Percentiles rank a stretch among this genome's conserved stretches.
phyloP scores from a whole-genome alignment of 2,329 filamentous ascomycete species.

The Exserohilum rostratum region DNA sequence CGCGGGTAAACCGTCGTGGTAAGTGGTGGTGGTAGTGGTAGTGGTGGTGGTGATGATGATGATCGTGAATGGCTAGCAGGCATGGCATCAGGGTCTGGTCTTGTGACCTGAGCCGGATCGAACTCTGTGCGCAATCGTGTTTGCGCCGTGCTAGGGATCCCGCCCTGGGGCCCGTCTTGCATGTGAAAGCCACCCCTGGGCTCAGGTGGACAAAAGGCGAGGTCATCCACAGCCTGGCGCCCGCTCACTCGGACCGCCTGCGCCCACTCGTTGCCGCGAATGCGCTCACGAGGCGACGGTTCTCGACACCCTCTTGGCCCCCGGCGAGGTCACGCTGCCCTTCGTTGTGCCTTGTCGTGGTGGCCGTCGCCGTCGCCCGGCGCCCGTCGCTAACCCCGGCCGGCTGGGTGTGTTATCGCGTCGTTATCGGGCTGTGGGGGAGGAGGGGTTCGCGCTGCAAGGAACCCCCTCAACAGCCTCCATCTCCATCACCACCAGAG shows the following conservation, averaged over 20 bases:
- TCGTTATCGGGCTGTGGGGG: conserved; percentile 33
- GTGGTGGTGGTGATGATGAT: too few species aligned
- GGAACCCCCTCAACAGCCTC: conserved; percentile 14
- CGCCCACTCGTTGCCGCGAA: conserved; percentile 3
- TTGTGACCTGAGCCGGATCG: conserved; percentile 41
- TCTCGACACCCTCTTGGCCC: conserved; percentile 36
- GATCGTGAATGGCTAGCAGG: too few species aligned
- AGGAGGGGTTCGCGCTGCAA: conserved; percentile 11
- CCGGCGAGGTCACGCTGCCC: background rate
- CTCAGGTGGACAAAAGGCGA: conserved; percentile 34
- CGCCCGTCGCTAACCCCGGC: background rate
- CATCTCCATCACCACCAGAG: conserved; percentile 13
- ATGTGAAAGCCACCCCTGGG: conserved; percentile 35
- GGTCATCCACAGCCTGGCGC: conserved; percentile 18
- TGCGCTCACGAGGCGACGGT: conserved; percentile 36
- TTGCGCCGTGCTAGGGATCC: conserved; percentile 27
- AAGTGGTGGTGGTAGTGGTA: too few species aligned
- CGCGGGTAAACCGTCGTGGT: too few species aligned
- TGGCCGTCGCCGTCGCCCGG: conserved; percentile 18
- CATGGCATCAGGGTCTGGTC: conserved; percentile 21
- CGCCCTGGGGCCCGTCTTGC: conserved; percentile 17
- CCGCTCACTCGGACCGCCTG: conserved; percentile 1
- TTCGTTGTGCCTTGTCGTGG: too few species aligned
- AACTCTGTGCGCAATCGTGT: conserved; percentile 14
- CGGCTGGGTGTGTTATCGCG: conserved; percentile 27